phyloP scores from a whole-genome alignment of 768 basidiomycete genomes.

The Amanita muscaria region DNA sequence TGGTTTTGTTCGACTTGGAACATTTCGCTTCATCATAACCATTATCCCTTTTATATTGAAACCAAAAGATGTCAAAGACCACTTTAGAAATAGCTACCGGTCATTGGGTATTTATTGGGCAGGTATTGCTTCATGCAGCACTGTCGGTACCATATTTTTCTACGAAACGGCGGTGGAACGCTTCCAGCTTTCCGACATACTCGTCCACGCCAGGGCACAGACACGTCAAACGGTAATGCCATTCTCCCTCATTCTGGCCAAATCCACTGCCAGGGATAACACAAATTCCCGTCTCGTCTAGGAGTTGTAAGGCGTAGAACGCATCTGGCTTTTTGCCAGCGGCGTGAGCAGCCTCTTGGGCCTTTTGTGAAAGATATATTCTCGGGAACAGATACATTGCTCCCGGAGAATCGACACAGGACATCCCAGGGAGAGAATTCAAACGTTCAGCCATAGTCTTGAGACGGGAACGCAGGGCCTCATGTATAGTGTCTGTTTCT shows the following conservation, averaged over 20 bases:
- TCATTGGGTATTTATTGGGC: too few species aligned
- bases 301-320: conserved; percentile 75
- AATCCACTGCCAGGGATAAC: conserved; percentile 93
- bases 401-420: conserved; percentile 83
- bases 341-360: conserved; percentile 60
- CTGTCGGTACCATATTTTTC: conserved; percentile 22
- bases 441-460: conserved; percentile 70
- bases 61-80: too few species aligned
- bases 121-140: too few species aligned
- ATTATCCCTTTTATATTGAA: too few species aligned
- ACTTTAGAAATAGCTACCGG: too few species aligned
- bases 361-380: conserved; percentile 65
- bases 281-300: conserved; percentile 89
- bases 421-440: conserved; percentile 77
- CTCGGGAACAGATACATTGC: conserved; percentile 91
- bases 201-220: conserved; percentile 92
- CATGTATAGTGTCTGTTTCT: conserved; percentile 78
- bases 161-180: conserved; percentile 28
- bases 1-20: too few species aligned
- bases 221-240: conserved; percentile 90
- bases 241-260: conserved; percentile 84
- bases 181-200: conserved; percentile 77
- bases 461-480: conserved; percentile 63
- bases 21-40: too few species aligned
- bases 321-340: conserved; percentile 79